Conservation (phyloP, 176 grass and related monocot species). For the Rhynchospora tenuis region DNA sequence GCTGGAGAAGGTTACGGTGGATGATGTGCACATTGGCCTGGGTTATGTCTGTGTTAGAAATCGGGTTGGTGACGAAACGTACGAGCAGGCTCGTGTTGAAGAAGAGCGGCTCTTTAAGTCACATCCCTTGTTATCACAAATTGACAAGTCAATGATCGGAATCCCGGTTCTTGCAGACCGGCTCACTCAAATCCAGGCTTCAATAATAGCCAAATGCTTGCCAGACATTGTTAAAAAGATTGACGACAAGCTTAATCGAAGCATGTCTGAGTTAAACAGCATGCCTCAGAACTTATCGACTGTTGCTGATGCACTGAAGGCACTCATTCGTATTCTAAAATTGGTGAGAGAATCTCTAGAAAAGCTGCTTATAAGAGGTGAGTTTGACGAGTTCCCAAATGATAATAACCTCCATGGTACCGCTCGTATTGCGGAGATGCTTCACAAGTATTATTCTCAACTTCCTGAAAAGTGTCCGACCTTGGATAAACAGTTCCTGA, state of each 20-base stretch:
- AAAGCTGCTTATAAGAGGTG: constrained; percentile 19
- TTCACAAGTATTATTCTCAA: not conserved
- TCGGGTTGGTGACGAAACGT: constrained; percentile 26
- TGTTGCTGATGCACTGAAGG: constrained; percentile 5
- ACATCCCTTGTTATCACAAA: constrained; percentile 11
- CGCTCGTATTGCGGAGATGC: constrained; percentile 11
- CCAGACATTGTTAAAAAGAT: constrained; percentile 30
- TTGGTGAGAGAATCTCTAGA: not conserved
- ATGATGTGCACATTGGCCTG: constrained; percentile 32
- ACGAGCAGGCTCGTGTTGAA: constrained; percentile 14
- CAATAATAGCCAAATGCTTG: constrained; percentile 18
- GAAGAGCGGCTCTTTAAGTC: constrained; percentile 15
- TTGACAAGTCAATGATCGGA: constrained; percentile 34
- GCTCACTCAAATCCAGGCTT: constrained; percentile 22
- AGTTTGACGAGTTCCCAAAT: constrained; percentile 31
- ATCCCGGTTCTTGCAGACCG: constrained; percentile 20
- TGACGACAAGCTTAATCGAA: constrained; percentile 15
- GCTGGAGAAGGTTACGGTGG: constrained; percentile 25
- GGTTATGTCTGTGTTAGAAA: constrained; percentile 35
- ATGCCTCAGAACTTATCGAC: constrained; percentile 20
- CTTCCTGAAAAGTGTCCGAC: not conserved
- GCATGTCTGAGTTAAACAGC: not conserved
- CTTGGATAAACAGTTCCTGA: not conserved
- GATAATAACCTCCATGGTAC: not conserved
- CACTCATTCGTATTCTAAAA: constrained; percentile 12